These are phyloP conservation scores for Eustoma russellianum DNA, from an alignment of 257 asterid genomes.

Conservation along the genomic window DNA sequence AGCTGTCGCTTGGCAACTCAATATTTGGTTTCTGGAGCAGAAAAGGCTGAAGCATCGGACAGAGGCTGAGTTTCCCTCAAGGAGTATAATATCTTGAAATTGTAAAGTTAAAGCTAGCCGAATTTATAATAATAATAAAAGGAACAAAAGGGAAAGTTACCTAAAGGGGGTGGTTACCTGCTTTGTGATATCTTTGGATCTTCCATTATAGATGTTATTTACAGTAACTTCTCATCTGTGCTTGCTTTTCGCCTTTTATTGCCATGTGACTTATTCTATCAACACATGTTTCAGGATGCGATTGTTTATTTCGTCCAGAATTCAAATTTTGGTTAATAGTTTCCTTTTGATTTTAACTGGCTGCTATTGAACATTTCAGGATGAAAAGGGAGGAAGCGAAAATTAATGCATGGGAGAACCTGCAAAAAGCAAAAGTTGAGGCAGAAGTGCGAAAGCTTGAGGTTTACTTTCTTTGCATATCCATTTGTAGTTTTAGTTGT, in stretches of 20 bases:
- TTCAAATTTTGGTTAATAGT: too few species aligned
- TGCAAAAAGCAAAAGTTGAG: slow-evolving; percentile 90
- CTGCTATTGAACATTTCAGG: slow-evolving; percentile 20
- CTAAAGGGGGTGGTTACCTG: neutral
- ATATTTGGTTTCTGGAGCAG: too few species aligned
- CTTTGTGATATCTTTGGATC: neutral
- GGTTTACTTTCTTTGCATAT: slow-evolving; percentile 24
- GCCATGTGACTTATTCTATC: too few species aligned
- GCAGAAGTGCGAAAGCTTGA: slow-evolving; percentile 70
- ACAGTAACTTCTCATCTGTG: too few species aligned
- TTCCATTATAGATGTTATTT: too few species aligned
- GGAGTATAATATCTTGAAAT: neutral
- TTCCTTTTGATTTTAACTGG: too few species aligned
- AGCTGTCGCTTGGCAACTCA: too few species aligned
- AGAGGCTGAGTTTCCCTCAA: neutral
- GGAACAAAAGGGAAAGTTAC: neutral
- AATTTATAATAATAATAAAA: neutral
- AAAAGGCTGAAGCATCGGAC: neutral
- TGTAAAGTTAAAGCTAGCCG: too few species aligned
- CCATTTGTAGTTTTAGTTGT: neutral
- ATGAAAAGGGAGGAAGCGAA: slow-evolving; percentile 63
- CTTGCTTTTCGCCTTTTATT: too few species aligned
- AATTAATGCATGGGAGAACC: slow-evolving; percentile 78
- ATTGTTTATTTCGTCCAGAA: too few species aligned
- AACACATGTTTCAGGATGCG: too few species aligned